Evolutionary conservation across 192 early-diverging fungal species (phyloP).

Genomic region (Rhizophagus sp.): DNA sequence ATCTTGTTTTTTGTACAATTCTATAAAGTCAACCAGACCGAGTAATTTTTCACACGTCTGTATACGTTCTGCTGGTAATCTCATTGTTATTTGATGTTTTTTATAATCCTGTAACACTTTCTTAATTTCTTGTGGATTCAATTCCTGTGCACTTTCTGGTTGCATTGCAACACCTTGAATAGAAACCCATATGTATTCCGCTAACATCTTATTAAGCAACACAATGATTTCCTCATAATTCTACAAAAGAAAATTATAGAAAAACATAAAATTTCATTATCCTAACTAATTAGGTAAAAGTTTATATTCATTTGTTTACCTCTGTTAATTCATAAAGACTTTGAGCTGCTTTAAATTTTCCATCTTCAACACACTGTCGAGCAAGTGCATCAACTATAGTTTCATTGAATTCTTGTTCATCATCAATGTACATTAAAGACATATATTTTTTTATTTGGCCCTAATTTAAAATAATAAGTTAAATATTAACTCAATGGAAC

Average conservation of each 20-base stretch:
- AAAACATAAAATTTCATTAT: neutral
- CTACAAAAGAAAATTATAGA: slow-evolving; percentile 27
- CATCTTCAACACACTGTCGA: slow-evolving; percentile 16
- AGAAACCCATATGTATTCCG: slow-evolving; percentile 26
- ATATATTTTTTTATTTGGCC: slow-evolving; percentile 18
- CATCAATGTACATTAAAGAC: slow-evolving; percentile 17
- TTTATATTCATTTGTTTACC: neutral
- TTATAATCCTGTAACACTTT: slow-evolving; percentile 8
- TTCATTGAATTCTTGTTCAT: slow-evolving; percentile 26
- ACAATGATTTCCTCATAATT: slow-evolving; percentile 34
- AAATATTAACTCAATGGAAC: neutral
- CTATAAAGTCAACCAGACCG: slow-evolving; percentile 18
- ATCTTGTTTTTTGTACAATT: slow-evolving; percentile 21
- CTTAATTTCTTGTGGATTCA: slow-evolving; percentile 16
- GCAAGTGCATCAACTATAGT: slow-evolving; percentile 19
- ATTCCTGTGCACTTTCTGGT: slow-evolving; percentile 3
- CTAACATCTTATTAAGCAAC: slow-evolving; percentile 36
- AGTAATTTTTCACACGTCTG: slow-evolving; percentile 6
- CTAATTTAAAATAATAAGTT: slow-evolving; percentile 4
- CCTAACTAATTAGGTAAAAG: neutral
- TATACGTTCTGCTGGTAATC: neutral
- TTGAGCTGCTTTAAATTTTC: slow-evolving; percentile 18
- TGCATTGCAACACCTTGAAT: neutral
- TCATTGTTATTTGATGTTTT: neutral
- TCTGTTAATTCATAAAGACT: slow-evolving; percentile 22